phyloP scores from a whole-genome alignment of 352 stramenopile genomes.

The Phytophthora sojae region DNA sequence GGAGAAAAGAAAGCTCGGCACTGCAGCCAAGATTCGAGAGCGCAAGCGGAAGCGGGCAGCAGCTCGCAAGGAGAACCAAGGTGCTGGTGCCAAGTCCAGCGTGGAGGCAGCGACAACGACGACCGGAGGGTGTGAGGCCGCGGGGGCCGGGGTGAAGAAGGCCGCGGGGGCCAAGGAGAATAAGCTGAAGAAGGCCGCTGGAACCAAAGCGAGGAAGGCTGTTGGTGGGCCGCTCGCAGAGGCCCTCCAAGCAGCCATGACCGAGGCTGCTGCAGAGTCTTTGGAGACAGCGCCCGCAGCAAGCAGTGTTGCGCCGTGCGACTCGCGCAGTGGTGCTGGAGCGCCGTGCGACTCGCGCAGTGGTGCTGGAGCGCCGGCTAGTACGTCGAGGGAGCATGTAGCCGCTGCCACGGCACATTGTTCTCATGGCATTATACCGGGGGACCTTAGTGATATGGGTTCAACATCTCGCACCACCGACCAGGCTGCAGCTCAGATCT shows the following conservation, averaged over 20 bases:
- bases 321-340: too few relatives aligned
- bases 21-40: constrained; percentile 5
- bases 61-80: background rate
- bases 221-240: background rate
- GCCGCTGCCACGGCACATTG: background rate
- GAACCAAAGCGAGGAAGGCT: background rate
- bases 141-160: background rate
- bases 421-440: background rate
- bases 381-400: background rate
- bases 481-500: too few relatives aligned
- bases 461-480: too few relatives aligned
- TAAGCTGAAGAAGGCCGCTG: background rate
- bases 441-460: background rate
- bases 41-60: background rate
- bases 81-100: background rate
- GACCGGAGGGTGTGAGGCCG: background rate
- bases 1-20: background rate
- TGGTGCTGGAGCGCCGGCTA: background rate
- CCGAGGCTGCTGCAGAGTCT: too few relatives aligned
- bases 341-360: too few relatives aligned
- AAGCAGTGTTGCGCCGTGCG: background rate
- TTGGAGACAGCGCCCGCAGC: background rate
- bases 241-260: background rate
- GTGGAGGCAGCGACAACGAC: background rate
- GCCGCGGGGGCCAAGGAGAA: background rate